Base-by-base conservation (phyloP, 2,329 filamentous ascomycete genomes). In the Phoma sp. region DNA sequence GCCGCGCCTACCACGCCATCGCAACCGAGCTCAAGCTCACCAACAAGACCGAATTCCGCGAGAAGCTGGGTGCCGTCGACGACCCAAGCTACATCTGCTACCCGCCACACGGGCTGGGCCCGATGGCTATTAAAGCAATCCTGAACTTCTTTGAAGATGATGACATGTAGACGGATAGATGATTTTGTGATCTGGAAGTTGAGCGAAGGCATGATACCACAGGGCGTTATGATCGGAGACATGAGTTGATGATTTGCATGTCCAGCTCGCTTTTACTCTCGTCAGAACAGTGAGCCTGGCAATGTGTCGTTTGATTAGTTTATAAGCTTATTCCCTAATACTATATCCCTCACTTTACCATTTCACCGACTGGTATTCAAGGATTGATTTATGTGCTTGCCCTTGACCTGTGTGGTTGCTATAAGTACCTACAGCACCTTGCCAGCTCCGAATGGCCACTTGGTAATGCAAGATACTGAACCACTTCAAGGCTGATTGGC, bases 1-100 rank as follows among this genome's bases (percentile, higher is more conserved):
- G 87, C 66, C 88, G 88, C 66, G 92, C 90, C 0, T 97, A 97
- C 78, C 86, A 89, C 64, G 86, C 90, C 4, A 78, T 96, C 42
- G 89, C 90, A 37, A 89, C 89, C 67, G 91, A 93, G 72, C 86
- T 96, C 64, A 89, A 89, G 64, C 81, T 96, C 60, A 89, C 88
- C 40, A 86, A 89, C 70, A 96, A 96, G 84, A 88, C 86, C 48
- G 91, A 93, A 73, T 97, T 97, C 79, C 82, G 93, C 57, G 89
- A 90, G 78, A 97, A 97, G 82, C 86, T 97, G 73, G 93, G 93
- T 47, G 90, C 90, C 4, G 80, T 86, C 53, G 91, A 93, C 57
- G 92, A 96, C 68, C 86, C 89, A 42, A 86, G 93, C 25, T 97
- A 91, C 75, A 91, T 97, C 62, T 92, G 90, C 70, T 97, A 96